These are phyloP conservation scores for Penicillium sp. DNA, from an alignment of 2,329 filamentous ascomycete species.

Conservation along the genomic window DNA sequence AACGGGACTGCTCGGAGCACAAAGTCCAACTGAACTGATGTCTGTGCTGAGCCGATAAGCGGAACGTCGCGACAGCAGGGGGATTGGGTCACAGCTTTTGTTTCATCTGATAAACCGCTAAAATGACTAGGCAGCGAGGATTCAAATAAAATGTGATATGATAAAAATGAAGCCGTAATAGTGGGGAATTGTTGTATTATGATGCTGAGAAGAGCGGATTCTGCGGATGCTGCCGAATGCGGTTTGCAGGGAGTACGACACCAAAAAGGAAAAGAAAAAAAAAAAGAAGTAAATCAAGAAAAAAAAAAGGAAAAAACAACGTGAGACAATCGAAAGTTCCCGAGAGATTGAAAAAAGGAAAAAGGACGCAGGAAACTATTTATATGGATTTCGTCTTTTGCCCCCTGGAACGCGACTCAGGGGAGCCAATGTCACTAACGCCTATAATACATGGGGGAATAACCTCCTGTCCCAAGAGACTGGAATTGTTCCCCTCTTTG, in stretches of 20 bases:
- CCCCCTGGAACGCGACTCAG: background rate
- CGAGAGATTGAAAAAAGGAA: background rate
- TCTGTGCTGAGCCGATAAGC: slow-evolving; percentile 11
- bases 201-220: slow-evolving; percentile 16
- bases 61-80: background rate
- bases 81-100: slow-evolving; percentile 10
- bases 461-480: background rate
- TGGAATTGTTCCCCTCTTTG: background rate
- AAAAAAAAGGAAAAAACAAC: slow-evolving; percentile 2
- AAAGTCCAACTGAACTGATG: background rate
- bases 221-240: slow-evolving; percentile 26
- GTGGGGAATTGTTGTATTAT: slow-evolving; percentile 11
- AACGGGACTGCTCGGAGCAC: background rate
- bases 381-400: background rate
- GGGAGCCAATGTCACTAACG: background rate
- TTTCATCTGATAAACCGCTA: background rate
- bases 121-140: background rate
- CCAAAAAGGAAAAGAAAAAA: slow-evolving; percentile 6
- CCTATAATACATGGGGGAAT: slow-evolving; percentile 4
- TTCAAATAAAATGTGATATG: background rate
- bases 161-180: background rate
- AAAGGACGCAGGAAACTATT: background rate
- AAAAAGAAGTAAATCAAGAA: slow-evolving; percentile 5
- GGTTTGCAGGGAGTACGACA: slow-evolving; percentile 13
- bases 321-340: background rate